Evolutionary conservation across 345 rosid species (phyloP), one percentile per base, ranked within the genome.

Genomic region (Adansonia digitata): DNA sequence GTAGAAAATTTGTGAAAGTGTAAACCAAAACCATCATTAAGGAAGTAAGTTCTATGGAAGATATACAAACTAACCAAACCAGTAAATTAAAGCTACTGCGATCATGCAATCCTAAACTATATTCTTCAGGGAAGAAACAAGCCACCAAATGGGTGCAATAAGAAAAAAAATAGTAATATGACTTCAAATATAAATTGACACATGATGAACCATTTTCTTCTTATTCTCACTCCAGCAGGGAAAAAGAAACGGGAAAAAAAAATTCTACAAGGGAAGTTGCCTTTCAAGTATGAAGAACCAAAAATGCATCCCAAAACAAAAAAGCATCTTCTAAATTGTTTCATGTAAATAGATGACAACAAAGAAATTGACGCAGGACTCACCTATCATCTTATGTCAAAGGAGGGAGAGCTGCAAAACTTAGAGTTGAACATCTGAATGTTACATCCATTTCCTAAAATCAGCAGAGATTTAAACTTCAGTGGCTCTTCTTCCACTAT

Each of bases 401-500:
- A 63, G 5, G 5, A 6, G 67, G 68, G 46, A 24, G 42, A 40
- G 63, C 48, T 42, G 4, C 13, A 13, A 70, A 52, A 5, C 20
- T 31, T 52, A 35, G n/a, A 7, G 59, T 55, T 56, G 52, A 40
- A 72, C 46, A 53, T 37, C 63, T 39, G 46, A 55, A 55, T 17
- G 8, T 1, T 14, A 37, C 65, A 55, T 72, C 46, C 74, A 72
- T 53, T 37, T 72, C 64, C 64, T 39, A 24, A 39, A 35, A 39
- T 13, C 9, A 14, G 37, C 24, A 14, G 9, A 37, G 52, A 37
- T 56, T 53, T 35, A 71, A 43, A 56, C 74, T 37, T 34, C 22
- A 37, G 31, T 55, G 27, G 26, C 20, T 52, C 74, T 35, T 77
- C 83, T 75, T 17, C 55, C 13, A 22, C 81, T 43, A 63, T 76